Percentiles rank a stretch among this genome's conserved stretches.
phyloP scores from a whole-genome alignment of 176 grass and related monocot species.

The Cymbopogon citratus region DNA sequence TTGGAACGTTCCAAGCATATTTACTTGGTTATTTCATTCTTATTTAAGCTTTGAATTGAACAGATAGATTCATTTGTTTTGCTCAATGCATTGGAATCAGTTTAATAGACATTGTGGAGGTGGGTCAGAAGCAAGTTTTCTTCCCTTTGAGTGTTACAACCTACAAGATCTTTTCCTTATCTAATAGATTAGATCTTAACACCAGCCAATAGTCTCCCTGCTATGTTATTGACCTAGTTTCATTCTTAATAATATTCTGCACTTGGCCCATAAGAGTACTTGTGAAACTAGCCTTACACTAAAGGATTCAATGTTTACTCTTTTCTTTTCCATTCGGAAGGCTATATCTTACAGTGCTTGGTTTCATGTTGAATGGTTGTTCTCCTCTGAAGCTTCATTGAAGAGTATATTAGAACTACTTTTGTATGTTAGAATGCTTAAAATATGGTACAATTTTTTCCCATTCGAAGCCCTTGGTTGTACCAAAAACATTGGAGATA shows the following conservation, averaged over 20 bases:
- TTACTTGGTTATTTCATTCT: background rate
- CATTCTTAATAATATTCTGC: background rate
- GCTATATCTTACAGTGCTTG: background rate
- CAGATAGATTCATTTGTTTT: background rate
- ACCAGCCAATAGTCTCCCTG: background rate
- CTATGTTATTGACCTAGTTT: background rate
- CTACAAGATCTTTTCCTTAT: background rate
- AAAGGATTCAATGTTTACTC: background rate
- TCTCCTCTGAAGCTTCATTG: background rate
- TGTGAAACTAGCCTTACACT: background rate
- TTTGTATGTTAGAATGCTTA: background rate
- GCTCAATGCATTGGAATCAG: slow-evolving; percentile 18
- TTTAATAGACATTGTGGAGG: background rate
- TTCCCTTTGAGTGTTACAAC: background rate
- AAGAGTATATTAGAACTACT: background rate
- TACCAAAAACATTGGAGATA: background rate
- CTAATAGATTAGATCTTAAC: background rate
- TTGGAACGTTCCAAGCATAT: background rate
- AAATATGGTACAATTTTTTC: background rate
- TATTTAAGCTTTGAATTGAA: background rate
- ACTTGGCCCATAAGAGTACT: background rate
- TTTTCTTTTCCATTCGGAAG: background rate
- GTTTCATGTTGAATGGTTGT: background rate
- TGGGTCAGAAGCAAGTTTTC: background rate
- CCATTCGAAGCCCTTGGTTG: background rate